Base-by-base conservation (phyloP, 2,329 filamentous ascomycete species). In the Penicillium sp. region DNA sequence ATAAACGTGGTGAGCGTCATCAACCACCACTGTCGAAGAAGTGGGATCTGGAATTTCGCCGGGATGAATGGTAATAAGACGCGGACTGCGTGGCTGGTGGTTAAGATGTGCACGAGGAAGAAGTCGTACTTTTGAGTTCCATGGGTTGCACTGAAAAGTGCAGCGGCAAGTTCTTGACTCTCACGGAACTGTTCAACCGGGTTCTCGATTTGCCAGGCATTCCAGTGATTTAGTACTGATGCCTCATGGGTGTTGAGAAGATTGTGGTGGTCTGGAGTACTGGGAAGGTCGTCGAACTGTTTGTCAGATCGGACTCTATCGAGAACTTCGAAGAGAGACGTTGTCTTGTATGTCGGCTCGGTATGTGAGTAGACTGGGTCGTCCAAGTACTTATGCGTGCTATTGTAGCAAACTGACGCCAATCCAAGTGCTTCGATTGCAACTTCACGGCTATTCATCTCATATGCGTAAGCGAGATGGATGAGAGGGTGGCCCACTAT, bases 391-490 rank as follows among this genome's bases (percentile, higher is more conserved):
- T 83, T 83, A 68, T 86, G 83, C 50, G 83, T 77, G 47, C 78
- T 75, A 60, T 78, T 79, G 70, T 87, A 85, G 69, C 82, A 85
- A 58, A 83, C 84, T 19, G 84, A 76, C 0, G 87, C 81, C 60
- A 96, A 80, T 0, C 85, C 87, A 0, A 99, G 82, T 1, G 92
- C 90, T 78, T 99, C 95, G 76, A 96, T 95, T 48, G 88, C 93
- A 21, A 98, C 73, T 62, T 96, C 93, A 57, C 88, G 89, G 65
- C 85, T 95, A 60, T 90, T 85, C 67, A 98, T 82, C 78, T 99
- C 93, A 70, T 89, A 93, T 10, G 92, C 95, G 71, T 96, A 97
- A n/a, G 87, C 93, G 2, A 99, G 83, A 69, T 98, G 95, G 57
- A 98, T 95, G n/a, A 98, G 80, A 1, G 93, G 91, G 68, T 97